Conservation (phyloP, 176 grass and related monocot species). For the Aegilops tauschii region DNA sequence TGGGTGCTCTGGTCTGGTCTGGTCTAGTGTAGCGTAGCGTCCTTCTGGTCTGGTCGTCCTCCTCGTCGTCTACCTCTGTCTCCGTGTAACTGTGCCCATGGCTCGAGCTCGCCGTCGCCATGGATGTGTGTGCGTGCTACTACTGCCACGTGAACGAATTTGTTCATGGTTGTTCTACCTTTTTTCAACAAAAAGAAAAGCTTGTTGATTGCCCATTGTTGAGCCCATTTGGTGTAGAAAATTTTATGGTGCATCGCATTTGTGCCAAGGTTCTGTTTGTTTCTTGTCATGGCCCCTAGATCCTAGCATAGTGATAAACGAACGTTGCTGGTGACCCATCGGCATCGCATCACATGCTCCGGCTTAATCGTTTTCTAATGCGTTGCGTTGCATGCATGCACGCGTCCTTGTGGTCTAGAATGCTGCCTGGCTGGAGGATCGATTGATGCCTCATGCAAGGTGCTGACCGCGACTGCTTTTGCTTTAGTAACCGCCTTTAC, state of each 20-base stretch:
- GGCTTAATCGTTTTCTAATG: not conserved
- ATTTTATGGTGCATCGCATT: no score
- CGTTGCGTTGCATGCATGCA: not conserved
- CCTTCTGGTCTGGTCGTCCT: not conserved
- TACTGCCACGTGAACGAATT: not conserved
- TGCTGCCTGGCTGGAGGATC: no score
- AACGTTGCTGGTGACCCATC: not conserved
- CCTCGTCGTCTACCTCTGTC: not conserved
- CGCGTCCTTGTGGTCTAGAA: not conserved
- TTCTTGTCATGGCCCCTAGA: no score
- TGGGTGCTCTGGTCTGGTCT: not conserved
- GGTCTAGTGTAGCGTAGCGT: not conserved
- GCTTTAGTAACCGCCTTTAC: no score
- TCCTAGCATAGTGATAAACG: no score
- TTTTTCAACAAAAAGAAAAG: no score
- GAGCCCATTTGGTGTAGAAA: no score
- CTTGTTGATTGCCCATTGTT: no score
- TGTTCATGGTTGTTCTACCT: not conserved
- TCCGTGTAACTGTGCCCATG: not conserved
- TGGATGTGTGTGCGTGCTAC: not conserved
- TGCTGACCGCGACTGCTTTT: no score
- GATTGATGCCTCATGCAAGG: no score
- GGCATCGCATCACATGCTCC: not conserved
- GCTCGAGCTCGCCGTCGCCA: not conserved
- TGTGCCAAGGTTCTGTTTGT: no score